Evolutionary conservation across 192 early-diverging fungal genomes (phyloP), one percentile per base, ranked within the genome.

Genomic region (Coemansia sp.): DNA sequence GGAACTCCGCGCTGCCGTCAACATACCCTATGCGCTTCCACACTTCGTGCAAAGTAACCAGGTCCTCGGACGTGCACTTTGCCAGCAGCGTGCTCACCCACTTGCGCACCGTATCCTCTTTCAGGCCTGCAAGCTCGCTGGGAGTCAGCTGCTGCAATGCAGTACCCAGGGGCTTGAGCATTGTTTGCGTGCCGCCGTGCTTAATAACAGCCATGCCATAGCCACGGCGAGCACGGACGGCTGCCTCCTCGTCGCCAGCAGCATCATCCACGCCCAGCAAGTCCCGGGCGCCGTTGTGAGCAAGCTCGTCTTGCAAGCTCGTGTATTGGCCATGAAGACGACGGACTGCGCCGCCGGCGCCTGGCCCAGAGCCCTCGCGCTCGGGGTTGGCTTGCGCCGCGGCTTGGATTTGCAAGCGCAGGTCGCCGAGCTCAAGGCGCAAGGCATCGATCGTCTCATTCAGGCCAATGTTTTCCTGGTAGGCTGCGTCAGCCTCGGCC

Each of bases 11-110:
- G 49, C 40, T 53, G 9, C 42, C 31, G 11, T 78, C 70, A 41
- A 57, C 65, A 54, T 68, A 64, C 51, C 65, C 61, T 31, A 72
- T 56, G 48, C 76, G 76, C 40, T 61, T 72, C 76, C 76, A 78
- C 38, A 72, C 60, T 41, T 78, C 76, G 54, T 46, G 48, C 15
- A 78, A 56, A 4, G 73, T 32, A 14, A 78, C 50, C 57, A 72
- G 46, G 48, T 78, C 76, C 37, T 78, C 65, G 25, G 76, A 50
- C n/a, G 70, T 65, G 49, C 56, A 72, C 35, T 55, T 41, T 10
- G 32, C 41, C 39, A 78, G 53, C 39, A 54, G 40, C 21, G 39
- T 22, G 37, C 55, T 39, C 13, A 78, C 51, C 70, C 60, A 68
- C 36, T 65, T 41, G 21, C 58, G 76, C 37, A 78, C 54, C 0